These are phyloP conservation scores for Aspergillus neoniger DNA, from an alignment of 2,329 filamentous ascomycete species.

Conservation along the genomic window DNA sequence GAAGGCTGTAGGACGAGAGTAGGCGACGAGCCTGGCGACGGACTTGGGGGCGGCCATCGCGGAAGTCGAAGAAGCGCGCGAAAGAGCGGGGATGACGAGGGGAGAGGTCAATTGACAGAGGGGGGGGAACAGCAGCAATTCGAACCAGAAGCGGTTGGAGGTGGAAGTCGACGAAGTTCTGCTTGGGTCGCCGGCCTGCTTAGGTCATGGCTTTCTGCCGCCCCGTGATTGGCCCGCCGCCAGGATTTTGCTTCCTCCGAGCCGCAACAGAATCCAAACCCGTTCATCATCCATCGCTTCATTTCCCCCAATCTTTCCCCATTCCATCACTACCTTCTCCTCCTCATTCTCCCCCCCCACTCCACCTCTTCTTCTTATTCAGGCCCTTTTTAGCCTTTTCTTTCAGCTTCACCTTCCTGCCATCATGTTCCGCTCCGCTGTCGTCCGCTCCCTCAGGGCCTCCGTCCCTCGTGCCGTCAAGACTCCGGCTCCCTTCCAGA, in stretches of 20 bases:
- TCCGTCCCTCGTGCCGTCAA: conserved; percentile 54
- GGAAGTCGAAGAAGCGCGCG: conserved; percentile 20
- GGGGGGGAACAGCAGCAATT: conserved; percentile 22
- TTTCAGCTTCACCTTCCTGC: conserved; percentile 17
- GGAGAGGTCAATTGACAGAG: conserved; percentile 22
- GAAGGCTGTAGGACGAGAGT: conserved; percentile 37
- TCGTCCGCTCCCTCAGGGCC: conserved; percentile 73
- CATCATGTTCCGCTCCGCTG: conserved; percentile 86
- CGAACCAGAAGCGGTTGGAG: conserved; percentile 23
- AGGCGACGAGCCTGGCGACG: conserved; percentile 48
- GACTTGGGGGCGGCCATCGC: conserved; percentile 50
- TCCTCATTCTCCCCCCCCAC: conserved; percentile 9
- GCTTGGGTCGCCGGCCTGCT: conserved; percentile 31
- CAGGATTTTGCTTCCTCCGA: conserved; percentile 39
- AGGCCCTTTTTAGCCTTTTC: background rate
- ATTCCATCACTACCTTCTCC: background rate
- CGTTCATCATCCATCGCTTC: conserved; percentile 23
- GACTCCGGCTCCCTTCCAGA: conserved; percentile 61
- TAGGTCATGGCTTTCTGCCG: conserved; percentile 45
- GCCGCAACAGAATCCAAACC: conserved; percentile 29
- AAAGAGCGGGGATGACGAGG: conserved; percentile 17
- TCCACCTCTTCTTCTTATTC: conserved; percentile 8
- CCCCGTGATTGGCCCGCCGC: conserved; percentile 41
- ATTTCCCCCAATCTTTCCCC: conserved; percentile 19
- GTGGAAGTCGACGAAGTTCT: conserved; percentile 30